Base-by-base conservation (phyloP, 805 yeast genomes). In the Sugiyamaella qingdaonensis region DNA sequence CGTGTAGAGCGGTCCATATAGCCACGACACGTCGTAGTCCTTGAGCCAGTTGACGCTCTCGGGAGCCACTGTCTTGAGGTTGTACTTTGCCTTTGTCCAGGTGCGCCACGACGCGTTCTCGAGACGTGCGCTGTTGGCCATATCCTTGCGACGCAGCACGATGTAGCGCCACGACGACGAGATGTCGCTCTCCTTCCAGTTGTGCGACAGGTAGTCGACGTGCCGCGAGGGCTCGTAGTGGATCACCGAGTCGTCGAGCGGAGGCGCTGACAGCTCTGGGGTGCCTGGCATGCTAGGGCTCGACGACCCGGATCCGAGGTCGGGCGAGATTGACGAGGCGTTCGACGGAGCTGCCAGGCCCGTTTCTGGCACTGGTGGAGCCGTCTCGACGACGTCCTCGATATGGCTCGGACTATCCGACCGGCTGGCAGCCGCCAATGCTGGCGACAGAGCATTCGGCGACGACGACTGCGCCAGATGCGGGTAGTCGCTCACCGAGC, bases 21-120 rank as follows among this genome's bases (percentile, higher is more conserved):
- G 78, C 99, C 99, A 94, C 1, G 97, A 90, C 10, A 94, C 97
- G 68, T 94, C 99, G 54, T 86, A 85, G 63, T 94, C 99, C 70
- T 95, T 94, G 43, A 89, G 82, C 99, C 99, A 94, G 68, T 94
- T 92, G 46, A 94, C 87, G 35, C 81, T 79, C 63, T 89, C 95
- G 0, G 99, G 99, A 16, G 91, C 82, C 5, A 92, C 88, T 0
- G 99, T 94, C 29, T 73, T 67, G 45, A 84, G 69, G 27, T 81
- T 75, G 58, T 79, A 78, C 60, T 85, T 79, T 49, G 87, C 77
- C 70, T 91, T 90, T 11, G 92, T 86, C 97, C 97, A 92, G 16
- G 96, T 89, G 65, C 98, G 78, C 97, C 97, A 92, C 48, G 88
- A 78, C 13, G 96, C 92, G 63, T 87, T 87, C 64, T 87, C 91